These are phyloP conservation scores for Alectoria sarmentosa DNA, from an alignment of 495 filamentous ascomycete genomes.

Conservation along the genomic window DNA sequence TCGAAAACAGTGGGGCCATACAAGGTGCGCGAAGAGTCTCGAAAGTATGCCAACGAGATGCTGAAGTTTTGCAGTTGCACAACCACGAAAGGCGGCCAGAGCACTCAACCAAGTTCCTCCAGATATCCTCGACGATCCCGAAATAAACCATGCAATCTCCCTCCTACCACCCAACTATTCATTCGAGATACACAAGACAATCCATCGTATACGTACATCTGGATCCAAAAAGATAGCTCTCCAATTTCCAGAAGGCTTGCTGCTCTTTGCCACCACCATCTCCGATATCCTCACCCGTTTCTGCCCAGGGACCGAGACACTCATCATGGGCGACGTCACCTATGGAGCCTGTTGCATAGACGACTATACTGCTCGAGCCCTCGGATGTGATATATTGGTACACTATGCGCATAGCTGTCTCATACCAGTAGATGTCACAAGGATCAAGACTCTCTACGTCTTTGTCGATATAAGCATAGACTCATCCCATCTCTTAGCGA, in stretches of 20 bases:
- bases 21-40: conserved; percentile 38
- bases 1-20: conserved; percentile 60
- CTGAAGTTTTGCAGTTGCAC: conserved; percentile 38
- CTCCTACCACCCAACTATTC: conserved; percentile 91
- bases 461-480: conserved; percentile 98
- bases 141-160: conserved; percentile 81
- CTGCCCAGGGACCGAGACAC: conserved; percentile 80
- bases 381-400: conserved; percentile 91
- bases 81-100: conserved; percentile 60
- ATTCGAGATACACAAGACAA: conserved; percentile 97
- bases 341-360: conserved; percentile 99
- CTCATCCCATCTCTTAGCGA: conserved; percentile 73
- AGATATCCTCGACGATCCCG: conserved; percentile 77
- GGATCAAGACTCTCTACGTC: conserved; percentile 93
- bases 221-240: conserved; percentile 74
- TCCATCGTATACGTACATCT: conserved; percentile 80
- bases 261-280: conserved; percentile 95
- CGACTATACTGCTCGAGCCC: conserved; percentile 90
- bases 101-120: conserved; percentile 83
- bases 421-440: conserved; percentile 90
- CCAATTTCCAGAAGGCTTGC: conserved; percentile 92
- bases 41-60: conserved; percentile 2
- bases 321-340: conserved; percentile 99
- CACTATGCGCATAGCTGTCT: conserved; percentile 97
- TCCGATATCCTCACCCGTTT: conserved; percentile 95